Base-by-base conservation (phyloP, 2,329 filamentous ascomycete species). In the Arthrocladium fulminans region DNA sequence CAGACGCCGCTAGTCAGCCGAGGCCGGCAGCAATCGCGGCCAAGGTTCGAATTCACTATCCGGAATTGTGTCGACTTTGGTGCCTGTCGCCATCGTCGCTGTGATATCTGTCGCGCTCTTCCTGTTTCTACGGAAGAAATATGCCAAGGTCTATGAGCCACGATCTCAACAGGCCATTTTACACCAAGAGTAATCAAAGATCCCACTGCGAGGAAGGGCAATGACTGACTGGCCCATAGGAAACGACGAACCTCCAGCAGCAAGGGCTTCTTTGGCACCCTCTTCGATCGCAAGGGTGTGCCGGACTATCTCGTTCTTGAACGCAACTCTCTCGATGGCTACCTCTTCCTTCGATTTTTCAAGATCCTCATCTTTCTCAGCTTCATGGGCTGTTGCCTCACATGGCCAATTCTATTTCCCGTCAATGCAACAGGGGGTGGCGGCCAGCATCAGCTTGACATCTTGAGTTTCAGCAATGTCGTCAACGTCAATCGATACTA, bases 301-400 rank as follows among this genome's bases (percentile, higher is more conserved):
- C 71, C 76, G 4, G 89, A 97, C 63, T 79, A 80, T 19, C 85
- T 86, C 61, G 80, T 89, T n/a, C 79, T 97, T 6, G 86, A 92
- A 59, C 86, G 94, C 68, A 86, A 88, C 56, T 94, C 88, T 1
- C 77, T 97, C 45, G 90, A 97, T 64, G 86, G 86, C 20, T 97
- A 89, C 67, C 81, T 97, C 38, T 95, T 94, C 65, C 74, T 97
- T 20, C 86, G 90, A 19, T 94, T 90, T 59, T 70, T 97, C 54
- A 83, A 87, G 57, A 84, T 92, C 38, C 72, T 86, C 37, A 81
- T 83, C 53, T 75, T 84, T 51, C 83, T 90, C 53, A 89, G 84
- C 64, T 76, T 96, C 24, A 81, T 87, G 5, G 92, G 90, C 41
- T 87, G 84, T 60, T 70, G 79, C 56, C 82, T 96, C 51, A 88